Percentiles rank a stretch among this genome's conserved stretches.
phyloP scores from a whole-genome alignment of 805 yeast genomes.

The Candida chauliodis region DNA sequence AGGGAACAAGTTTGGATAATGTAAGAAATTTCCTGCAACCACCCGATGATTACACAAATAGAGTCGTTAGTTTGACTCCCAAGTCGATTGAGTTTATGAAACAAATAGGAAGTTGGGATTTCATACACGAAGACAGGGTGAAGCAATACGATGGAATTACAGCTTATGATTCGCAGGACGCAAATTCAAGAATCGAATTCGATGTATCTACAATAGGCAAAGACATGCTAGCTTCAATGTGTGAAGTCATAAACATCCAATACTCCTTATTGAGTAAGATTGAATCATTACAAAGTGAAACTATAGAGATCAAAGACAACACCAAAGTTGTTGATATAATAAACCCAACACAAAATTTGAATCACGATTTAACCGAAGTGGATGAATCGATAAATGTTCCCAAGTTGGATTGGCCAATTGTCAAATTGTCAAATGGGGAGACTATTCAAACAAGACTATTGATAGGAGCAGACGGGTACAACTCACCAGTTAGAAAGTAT shows the following conservation, averaged over 20 bases:
- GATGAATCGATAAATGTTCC: constrained; percentile 18
- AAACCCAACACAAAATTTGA: constrained; percentile 13
- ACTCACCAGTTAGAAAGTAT: constrained; percentile 84
- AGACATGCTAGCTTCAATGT: constrained; percentile 66
- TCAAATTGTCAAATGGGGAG: constrained; percentile 64
- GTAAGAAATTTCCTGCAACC: constrained; percentile 48
- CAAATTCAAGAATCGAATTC: constrained; percentile 60
- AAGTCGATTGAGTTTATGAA: constrained; percentile 63
- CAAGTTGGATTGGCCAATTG: constrained; percentile 68
- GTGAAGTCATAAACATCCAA: constrained; percentile 83
- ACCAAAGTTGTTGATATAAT: constrained; percentile 62
- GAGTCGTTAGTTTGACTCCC: constrained; percentile 86
- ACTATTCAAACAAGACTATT: constrained; percentile 65
- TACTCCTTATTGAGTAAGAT: constrained; percentile 57
- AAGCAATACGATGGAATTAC: constrained; percentile 76
- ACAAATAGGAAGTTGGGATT: constrained; percentile 73
- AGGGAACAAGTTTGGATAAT: constrained; percentile 58
- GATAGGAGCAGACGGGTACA: constrained; percentile 94
- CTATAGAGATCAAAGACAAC: constrained; percentile 50
- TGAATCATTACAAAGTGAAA: constrained; percentile 24
- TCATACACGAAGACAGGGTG: constrained; percentile 64
- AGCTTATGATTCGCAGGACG: constrained; percentile 79
- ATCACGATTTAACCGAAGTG: constrained; percentile 18
- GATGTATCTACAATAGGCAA: constrained; percentile 50
- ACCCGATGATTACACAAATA: constrained; percentile 59